A percentile compares a stretch with the other conserved stretches of the same genome.
phyloP scores from a whole-genome alignment of 164 flowering plant species.

The Umbellularia californica region DNA sequence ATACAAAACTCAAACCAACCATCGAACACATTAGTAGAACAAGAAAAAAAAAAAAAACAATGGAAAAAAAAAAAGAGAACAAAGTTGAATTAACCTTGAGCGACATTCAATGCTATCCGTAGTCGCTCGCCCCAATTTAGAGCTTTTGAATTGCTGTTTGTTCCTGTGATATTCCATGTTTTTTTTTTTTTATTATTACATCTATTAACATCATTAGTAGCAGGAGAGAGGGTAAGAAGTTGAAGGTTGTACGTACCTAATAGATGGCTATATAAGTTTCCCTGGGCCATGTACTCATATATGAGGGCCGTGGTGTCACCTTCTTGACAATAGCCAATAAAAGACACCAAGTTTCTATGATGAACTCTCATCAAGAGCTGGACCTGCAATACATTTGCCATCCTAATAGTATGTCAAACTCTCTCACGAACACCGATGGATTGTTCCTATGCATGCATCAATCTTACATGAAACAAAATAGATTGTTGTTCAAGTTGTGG shows the following conservation, averaged over 20 bases:
- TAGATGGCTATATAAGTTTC: slow-evolving; percentile 29
- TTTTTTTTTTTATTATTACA: not conserved
- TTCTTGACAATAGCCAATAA: slow-evolving; percentile 49
- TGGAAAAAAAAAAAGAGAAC: not conserved
- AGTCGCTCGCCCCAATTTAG: slow-evolving; percentile 18
- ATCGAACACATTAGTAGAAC: not conserved
- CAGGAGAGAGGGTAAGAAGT: no score
- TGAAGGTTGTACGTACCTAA: slow-evolving; percentile 21
- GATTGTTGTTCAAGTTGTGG: no score
- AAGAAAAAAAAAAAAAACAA: not conserved
- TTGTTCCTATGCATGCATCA: not conserved
- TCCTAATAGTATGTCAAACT: not conserved
- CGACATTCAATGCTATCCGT: slow-evolving; percentile 32
- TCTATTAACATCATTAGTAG: not conserved
- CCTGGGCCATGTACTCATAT: slow-evolving; percentile 50
- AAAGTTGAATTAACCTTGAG: slow-evolving; percentile 28
- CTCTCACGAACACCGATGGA: not conserved
- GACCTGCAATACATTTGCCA: slow-evolving; percentile 25
- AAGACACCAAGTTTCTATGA: slow-evolving; percentile 40
- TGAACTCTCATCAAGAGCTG: slow-evolving; percentile 37
- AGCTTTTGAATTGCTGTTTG: not conserved
- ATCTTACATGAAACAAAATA: not conserved
- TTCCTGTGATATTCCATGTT: not conserved
- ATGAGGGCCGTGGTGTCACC: slow-evolving; percentile 30
- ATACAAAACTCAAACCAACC: not conserved